phyloP scores from a whole-genome alignment of 2,329 filamentous ascomycete genomes.

The Fusarium acutatum region DNA sequence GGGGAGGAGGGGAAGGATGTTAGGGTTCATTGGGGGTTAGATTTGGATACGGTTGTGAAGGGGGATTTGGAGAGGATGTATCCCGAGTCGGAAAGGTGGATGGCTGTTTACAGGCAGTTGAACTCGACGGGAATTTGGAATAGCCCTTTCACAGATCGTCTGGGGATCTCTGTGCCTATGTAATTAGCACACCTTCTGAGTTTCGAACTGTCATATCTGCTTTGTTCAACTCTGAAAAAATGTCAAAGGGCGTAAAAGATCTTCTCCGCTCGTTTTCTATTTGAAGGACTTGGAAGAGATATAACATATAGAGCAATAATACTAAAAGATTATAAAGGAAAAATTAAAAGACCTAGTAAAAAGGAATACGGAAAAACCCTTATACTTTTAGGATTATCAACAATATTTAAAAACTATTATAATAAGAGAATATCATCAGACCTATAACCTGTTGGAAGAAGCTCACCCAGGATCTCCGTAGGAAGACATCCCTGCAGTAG shows the following conservation, averaged over 20 bases:
- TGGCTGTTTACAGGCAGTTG: neutral
- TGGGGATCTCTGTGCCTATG: neutral
- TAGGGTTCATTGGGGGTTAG: neutral
- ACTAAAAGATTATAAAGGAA: no score
- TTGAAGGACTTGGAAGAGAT: neutral
- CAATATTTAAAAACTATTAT: neutral
- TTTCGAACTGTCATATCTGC: accelerated
- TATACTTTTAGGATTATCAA: no score
- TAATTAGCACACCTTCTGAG: neutral
- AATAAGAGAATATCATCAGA: neutral
- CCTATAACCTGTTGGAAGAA: neutral
- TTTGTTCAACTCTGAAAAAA: accelerated
- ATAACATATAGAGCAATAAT: neutral
- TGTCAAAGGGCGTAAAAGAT: accelerated
- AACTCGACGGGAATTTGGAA: neutral
- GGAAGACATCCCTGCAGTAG: neutral
- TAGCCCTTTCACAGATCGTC: neutral
- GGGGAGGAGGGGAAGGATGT: accelerated
- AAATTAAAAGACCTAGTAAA: no score
- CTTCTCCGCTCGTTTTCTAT: neutral
- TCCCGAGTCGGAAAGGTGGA: neutral
- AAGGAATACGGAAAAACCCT: no score
- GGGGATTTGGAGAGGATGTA: neutral
- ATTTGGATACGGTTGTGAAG: neutral
- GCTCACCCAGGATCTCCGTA: neutral